These are phyloP conservation scores for Withania somnifera DNA, from an alignment of 305 asterid species.

Conservation along the genomic window DNA sequence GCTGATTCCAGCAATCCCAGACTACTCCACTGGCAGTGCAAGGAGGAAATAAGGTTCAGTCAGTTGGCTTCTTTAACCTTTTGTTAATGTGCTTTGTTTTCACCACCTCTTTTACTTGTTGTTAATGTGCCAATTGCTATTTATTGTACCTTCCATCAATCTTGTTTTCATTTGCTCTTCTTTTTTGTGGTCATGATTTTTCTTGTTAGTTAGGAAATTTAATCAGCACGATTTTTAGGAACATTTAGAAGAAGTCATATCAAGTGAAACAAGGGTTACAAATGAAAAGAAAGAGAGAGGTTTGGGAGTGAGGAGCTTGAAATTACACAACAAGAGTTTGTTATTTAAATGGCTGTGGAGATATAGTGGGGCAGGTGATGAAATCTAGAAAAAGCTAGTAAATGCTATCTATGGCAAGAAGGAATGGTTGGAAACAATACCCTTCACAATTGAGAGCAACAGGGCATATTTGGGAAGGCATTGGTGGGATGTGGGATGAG, in stretches of 20 bases:
- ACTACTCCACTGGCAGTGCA: conserved; percentile 73
- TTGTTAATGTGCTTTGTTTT: neutral
- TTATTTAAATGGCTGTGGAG: neutral
- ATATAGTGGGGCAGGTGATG: neutral
- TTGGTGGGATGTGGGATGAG: neutral
- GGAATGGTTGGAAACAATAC: neutral
- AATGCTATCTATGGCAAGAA: neutral
- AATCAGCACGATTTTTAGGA: neutral
- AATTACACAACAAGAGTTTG: neutral
- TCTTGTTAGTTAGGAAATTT: neutral
- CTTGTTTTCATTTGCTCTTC: neutral
- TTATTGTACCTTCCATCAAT: neutral
- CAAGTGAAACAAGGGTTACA: neutral
- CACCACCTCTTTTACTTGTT: neutral
- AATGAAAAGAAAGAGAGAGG: neutral
- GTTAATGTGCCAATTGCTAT: neutral
- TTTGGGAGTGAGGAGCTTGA: neutral
- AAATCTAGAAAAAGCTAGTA: neutral
- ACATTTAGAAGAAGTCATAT: neutral
- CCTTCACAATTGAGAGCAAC: neutral
- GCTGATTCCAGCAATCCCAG: conserved; percentile 71
- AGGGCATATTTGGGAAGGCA: neutral
- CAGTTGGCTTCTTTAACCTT: neutral
- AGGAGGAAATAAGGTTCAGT: conserved; percentile 83
- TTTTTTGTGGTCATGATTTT: neutral